These are phyloP conservation scores for Mortierella sp. DNA, from an alignment of 371 early-diverging fungal species.

Conservation along the genomic window DNA sequence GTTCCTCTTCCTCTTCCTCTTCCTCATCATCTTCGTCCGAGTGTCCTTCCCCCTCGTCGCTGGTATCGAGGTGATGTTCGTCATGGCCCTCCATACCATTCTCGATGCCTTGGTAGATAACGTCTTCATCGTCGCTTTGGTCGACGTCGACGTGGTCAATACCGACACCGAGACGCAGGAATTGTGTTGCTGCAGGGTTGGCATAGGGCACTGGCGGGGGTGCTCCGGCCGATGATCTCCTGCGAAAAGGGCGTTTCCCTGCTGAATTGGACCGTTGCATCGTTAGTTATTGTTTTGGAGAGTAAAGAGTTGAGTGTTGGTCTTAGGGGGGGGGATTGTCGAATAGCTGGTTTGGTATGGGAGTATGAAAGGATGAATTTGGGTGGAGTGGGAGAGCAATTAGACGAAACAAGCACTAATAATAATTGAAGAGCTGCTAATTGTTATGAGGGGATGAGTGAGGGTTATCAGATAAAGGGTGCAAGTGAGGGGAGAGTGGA, in stretches of 20 bases:
- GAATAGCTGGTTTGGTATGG: neutral
- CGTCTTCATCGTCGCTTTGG: slow-evolving; percentile 35
- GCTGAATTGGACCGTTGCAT: slow-evolving; percentile 24
- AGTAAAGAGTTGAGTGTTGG: neutral
- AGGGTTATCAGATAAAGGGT: neutral
- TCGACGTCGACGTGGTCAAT: slow-evolving; percentile 44
- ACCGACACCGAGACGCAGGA: slow-evolving; percentile 36
- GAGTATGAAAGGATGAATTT: too few relatives aligned
- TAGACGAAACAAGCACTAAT: too few relatives aligned
- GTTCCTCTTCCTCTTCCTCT: neutral
- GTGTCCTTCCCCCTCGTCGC: slow-evolving; percentile 16
- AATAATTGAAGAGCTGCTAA: neutral
- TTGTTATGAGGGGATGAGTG: neutral
- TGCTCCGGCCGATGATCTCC: slow-evolving; percentile 19
- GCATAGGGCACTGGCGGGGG: slow-evolving; percentile 25
- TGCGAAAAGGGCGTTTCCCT: slow-evolving; percentile 16
- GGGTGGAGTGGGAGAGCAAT: too few relatives aligned
- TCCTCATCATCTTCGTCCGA: slow-evolving; percentile 15
- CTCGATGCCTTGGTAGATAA: slow-evolving; percentile 34
- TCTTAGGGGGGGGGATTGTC: neutral
- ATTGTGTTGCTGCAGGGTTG: slow-evolving; percentile 38
- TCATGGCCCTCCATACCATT: slow-evolving; percentile 23
- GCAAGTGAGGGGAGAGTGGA: neutral
- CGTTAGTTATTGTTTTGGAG: neutral
- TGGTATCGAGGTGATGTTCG: neutral